Evolutionary conservation across 129 eudicot genomes (phyloP).

Genomic region (Centrapalus pauciflorus): DNA sequence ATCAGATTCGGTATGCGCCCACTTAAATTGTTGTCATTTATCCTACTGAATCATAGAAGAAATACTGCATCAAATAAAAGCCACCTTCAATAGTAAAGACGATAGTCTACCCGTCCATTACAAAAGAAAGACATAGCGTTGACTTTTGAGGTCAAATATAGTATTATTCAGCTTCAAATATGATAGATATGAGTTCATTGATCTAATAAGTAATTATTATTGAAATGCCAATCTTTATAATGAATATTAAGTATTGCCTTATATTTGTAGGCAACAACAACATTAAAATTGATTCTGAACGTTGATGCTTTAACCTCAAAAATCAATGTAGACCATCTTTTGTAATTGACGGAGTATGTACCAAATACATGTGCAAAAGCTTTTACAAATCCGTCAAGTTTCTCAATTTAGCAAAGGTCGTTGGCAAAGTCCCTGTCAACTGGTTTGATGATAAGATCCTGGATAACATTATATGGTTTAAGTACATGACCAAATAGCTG

Average conservation of each 20-base stretch:
- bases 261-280: neutral
- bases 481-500: neutral
- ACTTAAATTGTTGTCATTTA: slow-evolving; percentile 53
- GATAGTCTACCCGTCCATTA: neutral
- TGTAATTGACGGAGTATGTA: neutral
- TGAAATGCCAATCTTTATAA: neutral
- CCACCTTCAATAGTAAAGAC: neutral
- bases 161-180: neutral
- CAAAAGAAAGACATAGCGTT: neutral
- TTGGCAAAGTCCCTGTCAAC: slow-evolving; percentile 46
- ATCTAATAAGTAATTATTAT: neutral
- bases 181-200: neutral
- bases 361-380: neutral
- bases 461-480: neutral
- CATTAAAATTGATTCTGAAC: neutral
- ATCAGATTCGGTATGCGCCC: slow-evolving; percentile 55
- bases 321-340: neutral
- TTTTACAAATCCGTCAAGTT: slow-evolving; percentile 56
- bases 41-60: slow-evolving; percentile 44
- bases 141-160: neutral
- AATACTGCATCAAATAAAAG: neutral
- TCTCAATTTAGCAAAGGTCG: slow-evolving; percentile 32
- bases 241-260: neutral
- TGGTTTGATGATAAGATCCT: slow-evolving; percentile 63
- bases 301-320: neutral